A percentile compares a stretch with the other conserved stretches of the same genome.
phyloP scores from a whole-genome alignment of 169 alveolate species.

The Plasmodium adleri region DNA sequence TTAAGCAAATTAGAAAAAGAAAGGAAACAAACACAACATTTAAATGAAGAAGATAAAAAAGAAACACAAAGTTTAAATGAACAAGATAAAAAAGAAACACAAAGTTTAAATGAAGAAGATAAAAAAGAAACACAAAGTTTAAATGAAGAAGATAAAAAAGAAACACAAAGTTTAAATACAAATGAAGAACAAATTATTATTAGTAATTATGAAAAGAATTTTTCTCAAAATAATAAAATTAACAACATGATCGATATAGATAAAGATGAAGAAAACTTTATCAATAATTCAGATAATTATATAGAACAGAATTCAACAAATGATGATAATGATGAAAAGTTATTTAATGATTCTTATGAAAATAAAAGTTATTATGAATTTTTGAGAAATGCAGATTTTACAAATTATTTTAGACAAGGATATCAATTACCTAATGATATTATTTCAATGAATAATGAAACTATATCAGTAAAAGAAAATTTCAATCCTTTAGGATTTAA shows the following conservation, averaged over 20 bases:
- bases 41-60: background rate
- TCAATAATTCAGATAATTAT: conserved; percentile 35
- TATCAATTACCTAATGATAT: conserved; percentile 46
- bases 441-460: conserved; percentile 42
- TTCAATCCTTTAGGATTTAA: conserved; percentile 68
- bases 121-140: no score
- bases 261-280: conserved; percentile 54
- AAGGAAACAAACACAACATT: background rate
- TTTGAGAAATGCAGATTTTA: conserved; percentile 39
- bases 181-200: conserved; percentile 1
- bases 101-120: background rate
- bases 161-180: background rate
- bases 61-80: no score
- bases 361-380: conserved; percentile 9
- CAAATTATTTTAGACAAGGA: conserved; percentile 53
- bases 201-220: conserved; percentile 4
- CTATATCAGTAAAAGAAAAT: conserved; percentile 56
- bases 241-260: conserved; percentile 62
- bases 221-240: conserved; percentile 19
- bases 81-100: background rate
- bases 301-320: conserved; percentile 1
- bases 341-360: conserved; percentile 39
- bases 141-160: no score
- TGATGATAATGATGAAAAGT: conserved; percentile 14
- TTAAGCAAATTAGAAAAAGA: background rate